Conservation (phyloP, 345 rosid species). For the Garcia nutans region DNA sequence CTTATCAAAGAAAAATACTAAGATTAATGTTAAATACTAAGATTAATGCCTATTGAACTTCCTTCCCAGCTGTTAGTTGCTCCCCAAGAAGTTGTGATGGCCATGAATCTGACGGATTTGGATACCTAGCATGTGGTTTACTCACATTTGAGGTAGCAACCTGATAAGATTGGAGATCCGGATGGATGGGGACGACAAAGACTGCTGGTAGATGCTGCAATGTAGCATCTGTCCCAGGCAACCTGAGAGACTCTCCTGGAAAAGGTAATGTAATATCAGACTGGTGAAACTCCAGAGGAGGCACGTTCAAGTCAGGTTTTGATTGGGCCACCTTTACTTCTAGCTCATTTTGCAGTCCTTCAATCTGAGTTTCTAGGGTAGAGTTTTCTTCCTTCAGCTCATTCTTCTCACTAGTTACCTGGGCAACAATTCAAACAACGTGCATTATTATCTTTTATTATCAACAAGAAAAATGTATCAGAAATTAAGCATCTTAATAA, state of each 20-base stretch:
- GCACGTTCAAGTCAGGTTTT: constrained; percentile 59
- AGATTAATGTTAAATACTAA: not conserved
- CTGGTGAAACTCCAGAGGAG: constrained; percentile 47
- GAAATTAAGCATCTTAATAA: not conserved
- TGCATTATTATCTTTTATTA: not conserved
- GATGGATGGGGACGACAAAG: constrained; percentile 60
- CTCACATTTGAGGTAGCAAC: constrained; percentile 44
- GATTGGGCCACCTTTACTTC: constrained; percentile 41
- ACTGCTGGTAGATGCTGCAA: constrained; percentile 55
- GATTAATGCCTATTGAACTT: constrained; percentile 14
- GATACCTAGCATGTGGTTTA: constrained; percentile 90
- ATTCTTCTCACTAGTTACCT: constrained; percentile 77
- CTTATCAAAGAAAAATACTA: not conserved
- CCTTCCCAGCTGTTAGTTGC: constrained; percentile 8
- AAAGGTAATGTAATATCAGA: constrained; percentile 37
- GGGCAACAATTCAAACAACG: constrained; percentile 3
- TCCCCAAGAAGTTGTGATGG: constrained; percentile 66
- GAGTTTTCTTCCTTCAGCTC: constrained; percentile 84
- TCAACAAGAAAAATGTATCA: not conserved
- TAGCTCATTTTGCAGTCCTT: constrained; percentile 49
- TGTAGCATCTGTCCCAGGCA: constrained; percentile 33
- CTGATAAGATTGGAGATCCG: constrained; percentile 45
- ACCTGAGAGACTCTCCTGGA: constrained; percentile 27
- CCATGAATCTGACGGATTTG: constrained; percentile 74
- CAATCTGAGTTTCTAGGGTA: constrained; percentile 60